These are phyloP conservation scores for Aotearoamyces nothofagi DNA, from an alignment of 2,329 filamentous ascomycete genomes.

Conservation along the genomic window DNA sequence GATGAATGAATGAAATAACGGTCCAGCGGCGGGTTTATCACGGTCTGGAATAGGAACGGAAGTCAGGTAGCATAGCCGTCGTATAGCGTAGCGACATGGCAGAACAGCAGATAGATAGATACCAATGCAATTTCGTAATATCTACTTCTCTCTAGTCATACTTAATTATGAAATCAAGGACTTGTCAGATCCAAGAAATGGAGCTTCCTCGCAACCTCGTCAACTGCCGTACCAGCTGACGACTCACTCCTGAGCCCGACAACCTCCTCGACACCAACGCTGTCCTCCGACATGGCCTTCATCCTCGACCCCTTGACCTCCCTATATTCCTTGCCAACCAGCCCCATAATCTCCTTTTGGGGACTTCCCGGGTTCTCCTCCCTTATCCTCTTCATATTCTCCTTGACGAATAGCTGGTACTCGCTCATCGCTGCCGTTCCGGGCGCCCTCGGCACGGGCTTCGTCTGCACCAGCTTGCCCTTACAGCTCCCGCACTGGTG, in stretches of 20 bases:
- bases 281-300: constrained; percentile 1
- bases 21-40: no score
- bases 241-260: constrained; percentile 1
- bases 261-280: constrained; percentile 6
- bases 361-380: constrained; percentile 36
- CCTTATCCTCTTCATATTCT: constrained; percentile 48
- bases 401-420: constrained; percentile 47
- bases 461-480: constrained; percentile 56
- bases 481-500: constrained; percentile 71
- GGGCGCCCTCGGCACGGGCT: constrained; percentile 48
- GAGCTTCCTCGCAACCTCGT: constrained; percentile 14
- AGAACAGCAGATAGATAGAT: no score
- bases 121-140: no score
- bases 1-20: no score
- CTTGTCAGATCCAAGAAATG: constrained; percentile 17
- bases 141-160: no score
- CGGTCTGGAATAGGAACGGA: no score
- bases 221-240: constrained; percentile 1
- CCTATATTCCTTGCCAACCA: constrained; percentile 48
- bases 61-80: no score
- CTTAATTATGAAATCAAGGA: no score
- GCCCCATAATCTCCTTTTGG: constrained; percentile 55
- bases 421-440: constrained; percentile 22
- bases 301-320: constrained; percentile 26
- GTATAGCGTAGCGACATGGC: no score